These are phyloP conservation scores for Dillenia turbinata DNA, from an alignment of 164 flowering plant genomes.

Conservation along the genomic window DNA sequence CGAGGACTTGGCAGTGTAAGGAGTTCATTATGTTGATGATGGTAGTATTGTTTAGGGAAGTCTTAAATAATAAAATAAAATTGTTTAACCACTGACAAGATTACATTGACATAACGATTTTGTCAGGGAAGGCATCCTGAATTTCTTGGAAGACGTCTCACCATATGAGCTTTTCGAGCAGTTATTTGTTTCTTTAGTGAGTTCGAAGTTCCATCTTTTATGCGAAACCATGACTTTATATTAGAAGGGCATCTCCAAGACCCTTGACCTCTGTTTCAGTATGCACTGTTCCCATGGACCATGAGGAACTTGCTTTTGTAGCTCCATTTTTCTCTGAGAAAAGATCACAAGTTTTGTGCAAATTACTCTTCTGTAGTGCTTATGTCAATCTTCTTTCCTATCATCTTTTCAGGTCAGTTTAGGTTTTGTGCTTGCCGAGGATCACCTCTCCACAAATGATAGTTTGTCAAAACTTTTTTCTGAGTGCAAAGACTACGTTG, in stretches of 20 bases:
- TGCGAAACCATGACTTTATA: neutral
- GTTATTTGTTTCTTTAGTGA: conserved; percentile 75
- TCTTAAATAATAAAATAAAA: neutral
- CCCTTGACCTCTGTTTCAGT: no score
- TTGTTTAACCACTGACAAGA: neutral
- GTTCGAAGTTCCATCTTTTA: conserved; percentile 17
- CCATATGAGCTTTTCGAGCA: conserved; percentile 76
- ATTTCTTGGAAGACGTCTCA: conserved; percentile 55
- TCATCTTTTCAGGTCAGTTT: conserved; percentile 55
- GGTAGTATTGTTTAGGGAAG: conserved; percentile 1
- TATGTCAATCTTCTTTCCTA: conserved; percentile 8
- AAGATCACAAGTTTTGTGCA: neutral
- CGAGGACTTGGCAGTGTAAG: conserved; percentile 96
- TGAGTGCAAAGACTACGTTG: conserved; percentile 77
- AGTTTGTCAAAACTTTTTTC: conserved; percentile 57
- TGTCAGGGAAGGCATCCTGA: conserved; percentile 77
- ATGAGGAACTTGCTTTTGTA: no score
- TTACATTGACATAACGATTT: conserved; percentile 5
- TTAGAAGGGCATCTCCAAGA: no score
- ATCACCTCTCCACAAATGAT: conserved; percentile 35
- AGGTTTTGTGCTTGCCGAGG: conserved; percentile 66
- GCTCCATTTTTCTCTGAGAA: neutral
- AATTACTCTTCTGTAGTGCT: neutral
- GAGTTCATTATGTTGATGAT: neutral
- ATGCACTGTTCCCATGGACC: no score